Conservation (phyloP, 106 monocot genomes). For the Dioscorea alata region DNA sequence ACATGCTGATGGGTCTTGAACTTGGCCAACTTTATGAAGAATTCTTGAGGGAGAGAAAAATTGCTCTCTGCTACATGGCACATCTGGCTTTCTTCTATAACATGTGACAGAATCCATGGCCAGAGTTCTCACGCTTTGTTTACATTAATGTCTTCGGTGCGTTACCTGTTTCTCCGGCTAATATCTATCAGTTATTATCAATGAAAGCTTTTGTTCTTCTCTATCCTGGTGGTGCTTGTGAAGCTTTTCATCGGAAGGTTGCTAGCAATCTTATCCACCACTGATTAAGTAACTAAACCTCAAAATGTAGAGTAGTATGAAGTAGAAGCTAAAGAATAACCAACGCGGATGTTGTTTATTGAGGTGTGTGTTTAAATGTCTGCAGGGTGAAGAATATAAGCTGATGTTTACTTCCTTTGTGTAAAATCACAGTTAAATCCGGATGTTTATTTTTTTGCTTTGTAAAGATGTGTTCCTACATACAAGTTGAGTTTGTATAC, state of each 20-base stretch:
- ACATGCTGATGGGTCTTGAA: constrained; percentile 84
- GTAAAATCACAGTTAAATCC: no score
- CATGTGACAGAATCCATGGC: constrained; percentile 16
- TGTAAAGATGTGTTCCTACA: no score
- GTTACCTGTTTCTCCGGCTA: constrained; percentile 62
- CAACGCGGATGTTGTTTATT: background rate
- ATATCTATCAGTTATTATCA: constrained; percentile 69
- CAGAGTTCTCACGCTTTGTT: constrained; percentile 41
- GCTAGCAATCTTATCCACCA: background rate
- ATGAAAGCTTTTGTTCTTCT: constrained; percentile 77
- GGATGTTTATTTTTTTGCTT: no score
- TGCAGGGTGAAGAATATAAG: constrained; percentile 91
- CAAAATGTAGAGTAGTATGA: background rate
- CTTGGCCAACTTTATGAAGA: constrained; percentile 50
- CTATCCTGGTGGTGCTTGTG: constrained; percentile 94
- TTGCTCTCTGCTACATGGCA: constrained; percentile 60
- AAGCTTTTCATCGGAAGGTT: constrained; percentile 94
- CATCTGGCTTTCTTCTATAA: constrained; percentile 56
- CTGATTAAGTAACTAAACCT: background rate
- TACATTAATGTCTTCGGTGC: constrained; percentile 58
- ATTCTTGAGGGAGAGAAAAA: constrained; percentile 71
- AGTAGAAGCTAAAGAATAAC: no score
- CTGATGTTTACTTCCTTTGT: no score
- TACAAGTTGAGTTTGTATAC: no score
- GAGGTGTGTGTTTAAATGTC: background rate